phyloP scores from a whole-genome alignment of 2,329 filamentous ascomycete species.

The Exophiala lecanii-corni region DNA sequence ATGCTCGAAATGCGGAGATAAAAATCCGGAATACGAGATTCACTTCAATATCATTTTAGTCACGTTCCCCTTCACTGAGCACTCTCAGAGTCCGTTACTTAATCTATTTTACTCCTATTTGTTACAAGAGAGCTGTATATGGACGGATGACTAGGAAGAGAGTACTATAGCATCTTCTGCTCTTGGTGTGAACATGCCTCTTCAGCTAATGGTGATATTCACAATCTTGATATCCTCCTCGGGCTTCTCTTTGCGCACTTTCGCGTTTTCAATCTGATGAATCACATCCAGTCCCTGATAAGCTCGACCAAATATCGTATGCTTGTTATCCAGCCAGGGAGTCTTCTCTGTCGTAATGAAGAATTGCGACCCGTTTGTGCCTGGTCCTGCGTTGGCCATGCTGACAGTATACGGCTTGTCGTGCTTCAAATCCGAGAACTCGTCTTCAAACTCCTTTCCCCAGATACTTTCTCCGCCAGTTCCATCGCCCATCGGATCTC shows the following conservation, averaged over 20 bases:
- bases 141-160: too few species aligned
- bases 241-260: constrained; percentile 85
- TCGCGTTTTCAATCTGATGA: constrained; percentile 88
- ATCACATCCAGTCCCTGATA: constrained; percentile 90
- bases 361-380: constrained; percentile 94
- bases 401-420: constrained; percentile 95
- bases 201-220: constrained; percentile 60
- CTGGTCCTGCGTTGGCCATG: constrained; percentile 96
- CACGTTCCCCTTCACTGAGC: too few species aligned
- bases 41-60: too few species aligned
- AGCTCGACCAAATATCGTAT: constrained; percentile 91
- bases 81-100: too few species aligned
- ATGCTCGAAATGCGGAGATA: constrained; percentile 1
- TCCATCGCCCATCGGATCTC: constrained; percentile 81
- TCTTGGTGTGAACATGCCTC: too few species aligned
- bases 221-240: constrained; percentile 97
- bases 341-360: constrained; percentile 93
- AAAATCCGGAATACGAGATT: too few species aligned
- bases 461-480: constrained; percentile 89
- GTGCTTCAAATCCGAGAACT: constrained; percentile 85
- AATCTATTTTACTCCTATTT: too few species aligned
- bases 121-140: too few species aligned
- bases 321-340: constrained; percentile 92
- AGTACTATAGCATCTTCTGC: too few species aligned
- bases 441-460: constrained; percentile 88